Evolutionary conservation across 2,329 filamentous ascomycete species (phyloP).

Genomic region (Fusarium phyllophilum): DNA sequence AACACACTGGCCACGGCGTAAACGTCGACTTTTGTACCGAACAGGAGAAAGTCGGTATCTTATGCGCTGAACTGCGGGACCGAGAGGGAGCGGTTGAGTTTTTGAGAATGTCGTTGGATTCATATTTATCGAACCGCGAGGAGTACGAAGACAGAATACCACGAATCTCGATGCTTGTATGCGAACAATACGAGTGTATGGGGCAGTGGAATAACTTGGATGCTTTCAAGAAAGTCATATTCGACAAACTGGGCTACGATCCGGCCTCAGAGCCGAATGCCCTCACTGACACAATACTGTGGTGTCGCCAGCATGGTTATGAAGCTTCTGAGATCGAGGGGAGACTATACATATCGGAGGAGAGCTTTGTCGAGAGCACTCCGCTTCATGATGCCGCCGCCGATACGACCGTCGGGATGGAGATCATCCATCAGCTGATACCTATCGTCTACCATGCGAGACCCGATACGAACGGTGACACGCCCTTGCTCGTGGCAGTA

Average conservation of each 20-base stretch:
- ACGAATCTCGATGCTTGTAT: slow-evolving; percentile 4
- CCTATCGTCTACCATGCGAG: not conserved
- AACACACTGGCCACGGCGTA: not conserved
- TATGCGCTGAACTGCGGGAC: slow-evolving; percentile 13
- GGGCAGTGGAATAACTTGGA: slow-evolving; percentile 1
- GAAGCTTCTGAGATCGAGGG: not conserved
- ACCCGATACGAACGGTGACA: slow-evolving; percentile 3
- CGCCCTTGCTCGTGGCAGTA: slow-evolving; percentile 11
- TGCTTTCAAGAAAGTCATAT: slow-evolving; percentile 13
- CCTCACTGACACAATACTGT: not conserved
- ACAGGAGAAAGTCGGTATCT: not conserved
- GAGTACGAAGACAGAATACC: not conserved
- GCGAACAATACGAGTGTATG: slow-evolving; percentile 14
- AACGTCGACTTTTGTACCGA: not conserved
- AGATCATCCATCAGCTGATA: slow-evolving; percentile 12
- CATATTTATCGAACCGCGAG: not conserved
- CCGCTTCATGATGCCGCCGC: slow-evolving; percentile 9
- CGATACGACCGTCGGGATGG: not conserved
- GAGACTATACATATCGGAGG: not conserved
- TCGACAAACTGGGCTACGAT: not conserved
- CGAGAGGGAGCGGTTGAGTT: slow-evolving; percentile 3
- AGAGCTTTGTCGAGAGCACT: not conserved
- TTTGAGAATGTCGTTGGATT: not conserved
- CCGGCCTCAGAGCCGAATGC: slow-evolving; percentile 2
- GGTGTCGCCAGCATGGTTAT: slow-evolving; percentile 4